Percentiles rank a stretch among this genome's conserved stretches.
These are phyloP conservation scores for Globisporangium yorkense DNA, from an alignment of 352 stramenopile species.

Conservation along the genomic window DNA sequence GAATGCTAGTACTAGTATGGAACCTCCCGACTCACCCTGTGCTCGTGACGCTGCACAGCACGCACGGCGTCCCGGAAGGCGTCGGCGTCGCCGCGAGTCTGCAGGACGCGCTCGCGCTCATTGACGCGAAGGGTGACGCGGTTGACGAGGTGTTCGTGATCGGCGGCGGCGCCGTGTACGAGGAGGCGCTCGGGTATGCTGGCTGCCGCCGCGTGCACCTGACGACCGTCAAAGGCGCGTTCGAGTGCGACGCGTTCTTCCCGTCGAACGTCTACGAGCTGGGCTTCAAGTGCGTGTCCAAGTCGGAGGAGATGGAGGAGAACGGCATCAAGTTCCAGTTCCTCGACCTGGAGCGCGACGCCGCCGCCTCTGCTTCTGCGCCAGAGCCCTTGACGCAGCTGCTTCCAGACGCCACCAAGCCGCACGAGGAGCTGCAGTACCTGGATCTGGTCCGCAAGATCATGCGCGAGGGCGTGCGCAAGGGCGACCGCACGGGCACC, in stretches of 20 bases:
- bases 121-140: slow-evolving; percentile 55
- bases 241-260: slow-evolving; percentile 93
- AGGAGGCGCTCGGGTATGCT: slow-evolving; percentile 84
- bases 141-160: slow-evolving; percentile 97
- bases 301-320: slow-evolving; percentile 63
- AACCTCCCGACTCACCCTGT: no score
- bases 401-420: slow-evolving; percentile 7
- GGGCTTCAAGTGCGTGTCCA: slow-evolving; percentile 37
- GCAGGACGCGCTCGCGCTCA: slow-evolving; percentile 85
- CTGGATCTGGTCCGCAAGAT: slow-evolving; percentile 96
- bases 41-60: background rate
- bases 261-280: slow-evolving; percentile 59
- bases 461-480: slow-evolving; percentile 88
- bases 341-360: slow-evolving; percentile 43
- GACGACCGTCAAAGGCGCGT: slow-evolving; percentile 84
- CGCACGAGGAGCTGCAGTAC: slow-evolving; percentile 70
- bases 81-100: slow-evolving; percentile 89
- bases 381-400: background rate
- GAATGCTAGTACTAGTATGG: no score
- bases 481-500: slow-evolving; percentile 97
- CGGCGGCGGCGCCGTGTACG: slow-evolving; percentile 94
- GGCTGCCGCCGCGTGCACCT: slow-evolving; percentile 87
- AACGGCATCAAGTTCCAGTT: slow-evolving; percentile 80
- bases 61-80: slow-evolving; percentile 43
- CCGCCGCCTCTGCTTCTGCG: slow-evolving; percentile 7